Base-by-base conservation (phyloP, 2,329 filamentous ascomycete genomes). In the Verticillium klebahnii region DNA sequence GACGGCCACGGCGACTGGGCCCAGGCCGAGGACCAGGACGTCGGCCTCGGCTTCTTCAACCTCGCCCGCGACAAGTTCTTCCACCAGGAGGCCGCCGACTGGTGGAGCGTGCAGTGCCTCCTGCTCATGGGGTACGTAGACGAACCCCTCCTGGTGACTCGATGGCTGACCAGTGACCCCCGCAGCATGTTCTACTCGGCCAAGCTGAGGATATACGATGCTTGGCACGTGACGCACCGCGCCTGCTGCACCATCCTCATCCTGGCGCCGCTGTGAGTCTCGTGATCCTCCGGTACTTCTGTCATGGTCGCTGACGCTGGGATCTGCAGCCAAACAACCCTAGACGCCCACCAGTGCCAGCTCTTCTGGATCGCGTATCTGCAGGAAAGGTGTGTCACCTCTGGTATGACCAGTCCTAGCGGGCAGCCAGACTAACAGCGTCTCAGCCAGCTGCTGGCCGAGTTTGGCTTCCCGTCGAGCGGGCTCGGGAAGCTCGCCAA, bases 91-190 rank as follows among this genome's bases (percentile, higher is more conserved):
- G 50, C 29, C 5, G 57, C 55, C 2, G 60, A 61, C 57, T 63
- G 60, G 60, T 17, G 19, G 2, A 60, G 60, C 39, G 57, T 63
- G 5, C 62, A 63, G 36, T 60, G 60, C 23, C 59, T 63, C 17
- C 34, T 63, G 32, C 57, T 63, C 19, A 63, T 63, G 62, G 62
- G 50, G 57, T 61, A 31, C 31, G 62, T 55, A 12, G 32, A 17
- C 23, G 32, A 3, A 29, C 29, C 29, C 29, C 29, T 29, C 29
- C 5, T 29, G 29, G 5, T 29, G 29, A 29, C 29, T 29, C 29
- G 3, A 34, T 61, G 23, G 17, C 56, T 50, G n/a, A 57, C 23
- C 1, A 23, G 2, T 7, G 5, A 7, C 23, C 29, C 29, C 29
- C 15, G 31, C 36, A 61, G 39, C 39, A 40, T 52, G 34, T 58